Percentiles rank a stretch among this genome's conserved stretches.
Evolutionary conservation across 257 asterid genomes (phyloP).

Genomic region (Penstemon eatonii): DNA sequence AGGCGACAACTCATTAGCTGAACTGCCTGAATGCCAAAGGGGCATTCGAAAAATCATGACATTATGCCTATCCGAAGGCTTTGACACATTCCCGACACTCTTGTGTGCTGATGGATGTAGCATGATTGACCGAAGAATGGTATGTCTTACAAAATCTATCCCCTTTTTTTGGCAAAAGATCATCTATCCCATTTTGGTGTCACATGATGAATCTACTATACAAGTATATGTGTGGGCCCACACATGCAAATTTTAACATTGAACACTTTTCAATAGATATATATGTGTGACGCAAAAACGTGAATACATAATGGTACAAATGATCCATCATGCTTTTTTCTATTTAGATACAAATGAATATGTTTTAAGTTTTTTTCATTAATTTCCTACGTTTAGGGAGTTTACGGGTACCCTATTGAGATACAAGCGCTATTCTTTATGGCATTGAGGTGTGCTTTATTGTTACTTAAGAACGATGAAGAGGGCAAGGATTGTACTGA

Average conservation of each 20-base stretch:
- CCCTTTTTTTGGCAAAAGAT: neutral
- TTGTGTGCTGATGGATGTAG: slow-evolving; percentile 93
- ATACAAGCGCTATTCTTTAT: slow-evolving; percentile 87
- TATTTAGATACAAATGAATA: neutral
- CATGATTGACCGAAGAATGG: slow-evolving; percentile 96
- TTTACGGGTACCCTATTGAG: slow-evolving; percentile 89
- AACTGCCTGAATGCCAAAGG: slow-evolving; percentile 73
- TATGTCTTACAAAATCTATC: slow-evolving; percentile 33
- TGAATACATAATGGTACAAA: too few relatives aligned
- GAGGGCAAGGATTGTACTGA: slow-evolving; percentile 67
- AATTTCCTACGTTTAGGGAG: slow-evolving; percentile 52
- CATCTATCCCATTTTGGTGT: too few relatives aligned
- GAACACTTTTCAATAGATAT: too few relatives aligned
- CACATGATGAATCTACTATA: too few relatives aligned
- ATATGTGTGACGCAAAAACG: too few relatives aligned
- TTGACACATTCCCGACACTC: slow-evolving; percentile 94
- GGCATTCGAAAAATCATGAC: slow-evolving; percentile 80
- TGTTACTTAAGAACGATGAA: slow-evolving; percentile 68
- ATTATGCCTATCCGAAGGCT: slow-evolving; percentile 84
- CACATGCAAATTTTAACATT: too few relatives aligned
- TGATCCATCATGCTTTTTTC: too few relatives aligned
- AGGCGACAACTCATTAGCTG: slow-evolving; percentile 84
- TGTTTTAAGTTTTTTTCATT: neutral
- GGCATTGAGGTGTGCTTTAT: slow-evolving; percentile 79
- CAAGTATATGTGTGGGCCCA: too few relatives aligned